Conservation (phyloP, 176 grass and related monocot genomes). For the Oryza nivara region DNA sequence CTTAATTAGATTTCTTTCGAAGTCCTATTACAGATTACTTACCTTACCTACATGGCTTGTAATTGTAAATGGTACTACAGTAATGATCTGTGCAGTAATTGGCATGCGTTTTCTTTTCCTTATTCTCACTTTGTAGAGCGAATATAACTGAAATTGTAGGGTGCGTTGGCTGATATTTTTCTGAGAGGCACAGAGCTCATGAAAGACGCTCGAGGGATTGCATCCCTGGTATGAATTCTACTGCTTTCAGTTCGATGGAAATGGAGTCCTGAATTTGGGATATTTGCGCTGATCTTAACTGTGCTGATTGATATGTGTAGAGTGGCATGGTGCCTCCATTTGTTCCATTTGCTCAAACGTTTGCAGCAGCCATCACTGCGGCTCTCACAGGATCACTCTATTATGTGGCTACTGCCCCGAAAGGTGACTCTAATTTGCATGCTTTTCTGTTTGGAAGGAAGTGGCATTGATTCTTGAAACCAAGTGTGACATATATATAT, state of each 20-base stretch:
- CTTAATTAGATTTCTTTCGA: not conserved
- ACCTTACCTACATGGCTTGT: not conserved
- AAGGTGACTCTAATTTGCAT: constrained; percentile 56
- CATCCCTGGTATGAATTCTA: constrained; percentile 63
- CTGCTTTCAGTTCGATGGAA: not conserved
- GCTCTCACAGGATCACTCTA: constrained; percentile 92
- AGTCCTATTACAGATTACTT: not conserved
- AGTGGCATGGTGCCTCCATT: constrained; percentile 82
- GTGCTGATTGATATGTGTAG: constrained; percentile 36
- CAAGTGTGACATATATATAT: not conserved
- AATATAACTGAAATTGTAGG: constrained; percentile 48
- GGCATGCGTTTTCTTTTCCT: not conserved
- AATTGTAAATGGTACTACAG: not conserved
- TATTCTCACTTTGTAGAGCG: constrained; percentile 7
- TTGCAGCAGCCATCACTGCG: constrained; percentile 90
- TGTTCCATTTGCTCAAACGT: constrained; percentile 93
- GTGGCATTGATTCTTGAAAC: not conserved
- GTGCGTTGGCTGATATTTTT: constrained; percentile 83
- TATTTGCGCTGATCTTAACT: not conserved
- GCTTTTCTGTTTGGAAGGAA: not conserved
- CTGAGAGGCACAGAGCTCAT: constrained; percentile 84
- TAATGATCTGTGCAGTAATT: not conserved
- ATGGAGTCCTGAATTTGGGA: not conserved
- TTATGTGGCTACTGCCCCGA: constrained; percentile 77
- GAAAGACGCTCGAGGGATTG: constrained; percentile 86